Evolutionary conservation across 805 yeast species (phyloP).

Genomic region (Starmerella stigmatis): DNA sequence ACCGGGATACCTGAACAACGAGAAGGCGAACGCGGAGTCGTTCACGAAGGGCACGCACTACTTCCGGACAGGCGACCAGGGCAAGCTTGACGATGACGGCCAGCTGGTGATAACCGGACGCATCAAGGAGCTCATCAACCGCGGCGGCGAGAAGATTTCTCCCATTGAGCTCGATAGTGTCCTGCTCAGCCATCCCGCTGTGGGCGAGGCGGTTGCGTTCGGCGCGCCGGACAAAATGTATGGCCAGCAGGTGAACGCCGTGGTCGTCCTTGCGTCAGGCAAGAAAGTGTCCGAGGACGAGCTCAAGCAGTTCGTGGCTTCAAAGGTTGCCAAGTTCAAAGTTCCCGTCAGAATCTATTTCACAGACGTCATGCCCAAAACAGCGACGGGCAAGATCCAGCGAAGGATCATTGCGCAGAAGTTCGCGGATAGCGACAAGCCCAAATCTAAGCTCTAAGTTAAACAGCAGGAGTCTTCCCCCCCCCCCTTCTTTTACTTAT

Average conservation of each 20-base stretch:
- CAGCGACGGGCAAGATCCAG: conserved; percentile 71
- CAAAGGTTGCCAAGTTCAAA: conserved; percentile 46
- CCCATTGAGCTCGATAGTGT: conserved; percentile 61
- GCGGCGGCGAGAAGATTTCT: conserved; percentile 70
- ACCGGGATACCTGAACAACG: conserved; percentile 59
- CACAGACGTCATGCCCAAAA: conserved; percentile 56
- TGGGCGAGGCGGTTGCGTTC: conserved; percentile 59
- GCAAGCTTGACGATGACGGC: conserved; percentile 48
- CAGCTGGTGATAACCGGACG: conserved; percentile 57
- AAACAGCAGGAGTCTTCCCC: too few relatives aligned
- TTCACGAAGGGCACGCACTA: conserved; percentile 45
- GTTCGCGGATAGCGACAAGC: conserved; percentile 26
- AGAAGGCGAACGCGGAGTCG: conserved; percentile 57
- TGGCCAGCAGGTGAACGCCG: conserved; percentile 65
- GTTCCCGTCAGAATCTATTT: conserved; percentile 49
- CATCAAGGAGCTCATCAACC: conserved; percentile 60
- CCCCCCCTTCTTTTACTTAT: too few relatives aligned
- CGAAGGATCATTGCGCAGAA: conserved; percentile 49
- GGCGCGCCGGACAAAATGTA: conserved; percentile 58
- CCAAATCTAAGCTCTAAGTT: conserved; percentile 12
- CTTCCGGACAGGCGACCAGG: conserved; percentile 76
- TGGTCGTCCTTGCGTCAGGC: conserved; percentile 45
- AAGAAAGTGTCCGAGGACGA: conserved; percentile 34
- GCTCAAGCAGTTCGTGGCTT: conserved; percentile 37
- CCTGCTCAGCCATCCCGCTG: conserved; percentile 49